These are phyloP conservation scores for Suhomyces wounanorum DNA, from an alignment of 1,139 yeast species.

Conservation along the genomic window DNA sequence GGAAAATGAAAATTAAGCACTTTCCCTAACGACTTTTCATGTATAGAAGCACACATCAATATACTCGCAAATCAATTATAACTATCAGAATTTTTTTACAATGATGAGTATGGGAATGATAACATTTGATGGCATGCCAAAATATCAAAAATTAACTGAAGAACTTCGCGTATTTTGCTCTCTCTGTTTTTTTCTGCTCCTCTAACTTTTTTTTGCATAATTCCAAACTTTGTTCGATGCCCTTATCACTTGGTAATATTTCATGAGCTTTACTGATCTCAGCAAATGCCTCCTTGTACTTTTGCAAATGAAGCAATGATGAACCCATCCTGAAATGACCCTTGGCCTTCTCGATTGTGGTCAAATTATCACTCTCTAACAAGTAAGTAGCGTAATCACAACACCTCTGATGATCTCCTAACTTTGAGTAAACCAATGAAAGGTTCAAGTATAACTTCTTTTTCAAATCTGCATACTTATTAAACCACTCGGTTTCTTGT, in stretches of 20 bases:
- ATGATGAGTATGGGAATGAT: too few species aligned
- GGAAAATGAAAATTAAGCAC: background rate
- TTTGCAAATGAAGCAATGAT: constrained; percentile 44
- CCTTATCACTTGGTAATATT: constrained; percentile 52
- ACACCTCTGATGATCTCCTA: constrained; percentile 46
- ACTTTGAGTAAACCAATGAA: constrained; percentile 52
- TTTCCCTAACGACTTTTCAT: background rate
- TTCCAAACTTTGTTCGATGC: constrained; percentile 45
- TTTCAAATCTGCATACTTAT: constrained; percentile 55
- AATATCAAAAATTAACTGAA: too few species aligned
- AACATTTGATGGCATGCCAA: too few species aligned
- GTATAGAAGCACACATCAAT: background rate
- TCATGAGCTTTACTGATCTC: constrained; percentile 48
- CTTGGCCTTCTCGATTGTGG: constrained; percentile 55
- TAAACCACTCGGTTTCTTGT: constrained; percentile 55
- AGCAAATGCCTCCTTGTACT: constrained; percentile 50
- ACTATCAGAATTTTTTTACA: background rate
- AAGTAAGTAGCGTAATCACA: constrained; percentile 56
- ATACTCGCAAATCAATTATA: background rate
- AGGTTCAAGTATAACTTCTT: constrained; percentile 63
- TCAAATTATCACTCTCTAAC: constrained; percentile 48
- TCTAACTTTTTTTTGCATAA: constrained; percentile 51
- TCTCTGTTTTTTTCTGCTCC: constrained; percentile 34
- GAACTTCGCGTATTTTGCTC: constrained; percentile 50
- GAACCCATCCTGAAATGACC: constrained; percentile 63